A percentile compares a stretch with the other conserved stretches of the same genome.
Evolutionary conservation across 495 filamentous ascomycete species (phyloP).

Genomic region (Halenospora varia): DNA sequence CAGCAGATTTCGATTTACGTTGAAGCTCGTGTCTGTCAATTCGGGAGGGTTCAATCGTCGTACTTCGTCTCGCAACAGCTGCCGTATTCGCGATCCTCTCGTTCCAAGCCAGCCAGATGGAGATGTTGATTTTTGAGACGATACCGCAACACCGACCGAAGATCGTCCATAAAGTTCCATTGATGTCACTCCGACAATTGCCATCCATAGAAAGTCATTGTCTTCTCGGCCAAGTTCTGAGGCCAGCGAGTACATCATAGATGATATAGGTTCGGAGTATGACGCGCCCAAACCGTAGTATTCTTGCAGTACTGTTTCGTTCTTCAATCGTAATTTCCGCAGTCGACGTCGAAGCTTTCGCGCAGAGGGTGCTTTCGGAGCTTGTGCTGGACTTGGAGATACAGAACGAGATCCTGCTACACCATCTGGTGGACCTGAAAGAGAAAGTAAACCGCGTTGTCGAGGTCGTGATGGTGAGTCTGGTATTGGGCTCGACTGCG

Average conservation of each 20-base stretch:
- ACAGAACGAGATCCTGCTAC: slow-evolving; percentile 47
- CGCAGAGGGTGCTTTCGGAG: slow-evolving; percentile 60
- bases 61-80: slow-evolving; percentile 88
- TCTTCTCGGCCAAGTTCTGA: slow-evolving; percentile 95
- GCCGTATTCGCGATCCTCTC: slow-evolving; percentile 77
- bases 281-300: slow-evolving; percentile 88
- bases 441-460: slow-evolving; percentile 44
- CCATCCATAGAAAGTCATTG: slow-evolving; percentile 91
- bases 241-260: slow-evolving; percentile 87
- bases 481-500: slow-evolving; percentile 56
- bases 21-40: slow-evolving; percentile 44
- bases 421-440: slow-evolving; percentile 36
- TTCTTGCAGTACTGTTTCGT: slow-evolving; percentile 63
- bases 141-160: slow-evolving; percentile 73
- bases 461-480: slow-evolving; percentile 45
- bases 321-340: slow-evolving; percentile 67
- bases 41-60: slow-evolving; percentile 87
- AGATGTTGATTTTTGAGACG: slow-evolving; percentile 45
- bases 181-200: slow-evolving; percentile 88
- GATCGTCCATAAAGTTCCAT: slow-evolving; percentile 88
- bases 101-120: slow-evolving; percentile 77
- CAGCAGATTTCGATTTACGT: slow-evolving; percentile 41
- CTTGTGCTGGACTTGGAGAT: slow-evolving; percentile 50
- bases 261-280: slow-evolving; percentile 92
- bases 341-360: slow-evolving; percentile 67